phyloP scores from a whole-genome alignment of 164 flowering plant species.

The Umbellularia californica region DNA sequence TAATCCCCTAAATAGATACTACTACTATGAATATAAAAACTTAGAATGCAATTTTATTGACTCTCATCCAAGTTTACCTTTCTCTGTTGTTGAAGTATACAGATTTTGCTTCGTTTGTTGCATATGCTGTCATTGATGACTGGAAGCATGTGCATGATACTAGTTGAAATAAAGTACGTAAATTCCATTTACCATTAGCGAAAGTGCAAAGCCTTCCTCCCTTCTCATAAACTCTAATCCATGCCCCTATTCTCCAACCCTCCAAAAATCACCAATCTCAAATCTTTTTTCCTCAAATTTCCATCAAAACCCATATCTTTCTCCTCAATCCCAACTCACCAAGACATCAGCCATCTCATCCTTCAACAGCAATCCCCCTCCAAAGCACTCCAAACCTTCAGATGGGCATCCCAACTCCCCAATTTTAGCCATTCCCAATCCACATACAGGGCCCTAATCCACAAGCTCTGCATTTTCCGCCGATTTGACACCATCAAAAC shows the following conservation, averaged over 20 bases:
- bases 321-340: slow-evolving; percentile 42
- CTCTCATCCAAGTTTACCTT: too few relatives aligned
- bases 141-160: too few relatives aligned
- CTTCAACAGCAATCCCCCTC: slow-evolving; percentile 60
- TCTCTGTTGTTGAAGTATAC: too few relatives aligned
- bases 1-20: too few relatives aligned
- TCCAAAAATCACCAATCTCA: neutral
- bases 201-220: neutral
- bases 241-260: slow-evolving; percentile 2
- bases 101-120: too few relatives aligned
- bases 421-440: slow-evolving; percentile 58
- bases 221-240: too few relatives aligned
- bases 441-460: slow-evolving; percentile 70
- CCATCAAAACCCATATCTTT: slow-evolving; percentile 23
- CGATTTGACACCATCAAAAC: slow-evolving; percentile 47
- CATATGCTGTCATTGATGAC: too few relatives aligned
- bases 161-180: too few relatives aligned
- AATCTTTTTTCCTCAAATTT: neutral
- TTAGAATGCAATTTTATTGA: too few relatives aligned
- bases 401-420: slow-evolving; percentile 73
- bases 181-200: too few relatives aligned
- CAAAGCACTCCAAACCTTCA: slow-evolving; percentile 65
- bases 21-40: too few relatives aligned
- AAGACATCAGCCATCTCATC: slow-evolving; percentile 62
- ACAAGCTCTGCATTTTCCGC: slow-evolving; percentile 67